Conservation (phyloP, 2,329 filamentous ascomycete species). For the Leptographium radiaticola region DNA sequence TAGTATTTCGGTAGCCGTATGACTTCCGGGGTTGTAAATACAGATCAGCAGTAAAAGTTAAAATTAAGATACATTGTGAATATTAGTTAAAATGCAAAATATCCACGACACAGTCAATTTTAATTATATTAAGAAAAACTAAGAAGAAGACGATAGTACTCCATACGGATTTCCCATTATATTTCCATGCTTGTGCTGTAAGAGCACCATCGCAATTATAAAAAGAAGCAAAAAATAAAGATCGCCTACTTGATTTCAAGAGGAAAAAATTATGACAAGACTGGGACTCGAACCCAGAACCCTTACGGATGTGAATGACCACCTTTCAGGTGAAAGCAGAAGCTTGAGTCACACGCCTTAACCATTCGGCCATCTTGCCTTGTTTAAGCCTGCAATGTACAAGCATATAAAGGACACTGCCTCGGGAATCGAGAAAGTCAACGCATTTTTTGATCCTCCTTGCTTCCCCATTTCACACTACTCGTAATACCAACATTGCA, state of each 20-base stretch:
- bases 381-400: not conserved
- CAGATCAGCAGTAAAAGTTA: too few relatives aligned
- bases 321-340: not conserved
- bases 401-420: not conserved
- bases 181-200: not conserved
- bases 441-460: too few relatives aligned
- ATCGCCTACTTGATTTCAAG: not conserved
- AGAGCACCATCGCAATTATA: not conserved
- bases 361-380: conserved; percentile 1
- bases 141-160: too few relatives aligned
- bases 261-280: not conserved
- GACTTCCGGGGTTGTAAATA: too few relatives aligned
- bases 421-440: too few relatives aligned
- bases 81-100: too few relatives aligned
- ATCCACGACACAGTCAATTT: too few relatives aligned
- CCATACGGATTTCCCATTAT: not conserved
- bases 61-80: too few relatives aligned
- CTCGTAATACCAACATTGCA: too few relatives aligned
- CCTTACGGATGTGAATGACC: not conserved
- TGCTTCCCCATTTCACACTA: too few relatives aligned
- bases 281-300: conserved; percentile 1
- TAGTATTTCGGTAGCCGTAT: too few relatives aligned
- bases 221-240: not conserved
- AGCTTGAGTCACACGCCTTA: not conserved
- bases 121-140: too few relatives aligned